These are phyloP conservation scores for Sisymbrium irio DNA, from an alignment of 345 rosid species.

Conservation along the genomic window DNA sequence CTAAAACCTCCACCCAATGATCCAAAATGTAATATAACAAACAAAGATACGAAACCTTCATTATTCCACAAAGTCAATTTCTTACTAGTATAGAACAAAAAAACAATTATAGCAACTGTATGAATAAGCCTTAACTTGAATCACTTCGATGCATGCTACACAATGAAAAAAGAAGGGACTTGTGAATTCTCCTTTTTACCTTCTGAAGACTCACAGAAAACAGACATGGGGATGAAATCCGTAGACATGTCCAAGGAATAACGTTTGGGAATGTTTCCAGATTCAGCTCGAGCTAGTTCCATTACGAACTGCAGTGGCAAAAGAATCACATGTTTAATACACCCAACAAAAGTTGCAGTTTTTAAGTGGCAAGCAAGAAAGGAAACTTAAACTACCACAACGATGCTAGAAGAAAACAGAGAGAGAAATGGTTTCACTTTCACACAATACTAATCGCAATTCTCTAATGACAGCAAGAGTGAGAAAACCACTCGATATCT, in stretches of 20 bases:
- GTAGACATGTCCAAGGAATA: slow-evolving; percentile 77
- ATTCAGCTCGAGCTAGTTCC: slow-evolving; percentile 59
- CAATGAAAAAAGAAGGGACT: not conserved
- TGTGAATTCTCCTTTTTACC: slow-evolving; percentile 39
- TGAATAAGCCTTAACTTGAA: no score
- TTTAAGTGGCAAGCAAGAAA: slow-evolving; percentile 7
- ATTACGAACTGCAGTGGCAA: slow-evolving; percentile 23
- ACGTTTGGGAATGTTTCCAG: slow-evolving; percentile 57
- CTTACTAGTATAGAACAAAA: not conserved
- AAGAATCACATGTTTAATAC: not conserved
- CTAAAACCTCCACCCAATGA: not conserved
- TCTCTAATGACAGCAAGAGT: not conserved
- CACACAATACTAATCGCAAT: not conserved
- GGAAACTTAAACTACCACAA: not conserved
- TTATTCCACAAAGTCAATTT: not conserved
- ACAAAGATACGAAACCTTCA: not conserved
- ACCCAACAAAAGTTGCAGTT: not conserved
- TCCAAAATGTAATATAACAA: not conserved
- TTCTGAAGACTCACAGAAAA: slow-evolving; percentile 58
- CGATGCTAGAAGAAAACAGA: not conserved
- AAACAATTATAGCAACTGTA: not conserved
- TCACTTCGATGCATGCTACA: not conserved
- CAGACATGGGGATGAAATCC: slow-evolving; percentile 69
- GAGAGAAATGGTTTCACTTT: not conserved
- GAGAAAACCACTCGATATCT: not conserved